Base-by-base conservation (phyloP, 257 asterid species). In the Plantago major region DNA sequence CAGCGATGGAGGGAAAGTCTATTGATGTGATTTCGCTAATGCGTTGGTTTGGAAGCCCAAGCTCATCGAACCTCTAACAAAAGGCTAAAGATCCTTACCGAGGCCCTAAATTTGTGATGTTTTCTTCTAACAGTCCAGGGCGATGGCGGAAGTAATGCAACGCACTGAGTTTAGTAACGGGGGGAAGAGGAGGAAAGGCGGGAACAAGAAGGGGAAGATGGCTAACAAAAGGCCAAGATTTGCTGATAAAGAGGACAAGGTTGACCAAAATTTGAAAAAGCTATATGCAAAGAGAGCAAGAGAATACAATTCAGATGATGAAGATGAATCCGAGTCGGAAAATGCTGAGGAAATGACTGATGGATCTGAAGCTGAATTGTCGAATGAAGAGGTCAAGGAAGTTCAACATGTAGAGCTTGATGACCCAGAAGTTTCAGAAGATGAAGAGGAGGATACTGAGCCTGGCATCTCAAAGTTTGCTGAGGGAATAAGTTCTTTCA, bases 251-350 rank as follows among this genome's bases (percentile, higher is more conserved):
- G 81, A 67, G 76, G 77, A 55, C 7, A 83, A 69, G 55, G 69
- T 84, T 26, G 93, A 82, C 46, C 62, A 62, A 14, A 85, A 60
- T 68, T 75, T 72, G 94, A 81, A 67, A 37, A 89, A 72, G 66
- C 42, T 83, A 73, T 80, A 74, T 49, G 81, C 78, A 76, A 93
- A 72, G 69, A 85, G 82, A 62, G 95, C 82, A 13, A 77, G 89
- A 73, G 89, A 87, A 46, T 89, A 92, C 73, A 80, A 92, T 73
- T 92, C 99, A 0, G 96, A 76, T 49, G 85, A 76, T 10, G 91
- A 81, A 5, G 95, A 65, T 10, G 84, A 78, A 7, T 42, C 63
- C 40, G 71, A 60, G 54, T 49, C 43, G n/a, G 55, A 42, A 52
- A 42, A 62, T 43, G 52, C 26, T 7, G 65, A 62, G 71, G 59